Percentiles rank a stretch among this genome's conserved stretches.
Conservation (phyloP, 768 basidiomycete genomes). For the Amanita rubescens region DNA sequence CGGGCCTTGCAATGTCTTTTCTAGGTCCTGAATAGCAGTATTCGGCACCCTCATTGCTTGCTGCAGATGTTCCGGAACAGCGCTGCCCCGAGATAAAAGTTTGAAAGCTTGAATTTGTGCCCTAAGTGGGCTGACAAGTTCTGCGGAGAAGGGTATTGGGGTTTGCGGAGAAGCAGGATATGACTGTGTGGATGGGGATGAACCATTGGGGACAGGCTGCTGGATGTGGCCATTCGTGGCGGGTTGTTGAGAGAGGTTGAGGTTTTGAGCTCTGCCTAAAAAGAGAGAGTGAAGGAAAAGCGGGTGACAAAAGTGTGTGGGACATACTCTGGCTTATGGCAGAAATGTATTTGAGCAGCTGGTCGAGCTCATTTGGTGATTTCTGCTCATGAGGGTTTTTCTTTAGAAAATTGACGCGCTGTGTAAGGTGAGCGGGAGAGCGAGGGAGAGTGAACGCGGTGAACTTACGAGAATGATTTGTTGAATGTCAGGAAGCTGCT, state of each 20-base stretch:
- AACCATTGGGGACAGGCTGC: constrained; percentile 32
- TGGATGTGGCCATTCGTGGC: constrained; percentile 45
- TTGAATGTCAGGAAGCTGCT: constrained; percentile 30
- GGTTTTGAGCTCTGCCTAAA: constrained; percentile 24
- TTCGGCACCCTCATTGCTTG: constrained; percentile 63
- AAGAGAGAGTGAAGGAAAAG: constrained; percentile 8
- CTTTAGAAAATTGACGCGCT: constrained; percentile 44
- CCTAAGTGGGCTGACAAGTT: constrained; percentile 70
- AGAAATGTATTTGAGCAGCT: constrained; percentile 40
- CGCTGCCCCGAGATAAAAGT: constrained; percentile 53
- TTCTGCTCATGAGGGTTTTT: constrained; percentile 46
- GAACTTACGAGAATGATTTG: constrained; percentile 35
- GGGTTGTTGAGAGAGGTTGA: constrained; percentile 26
- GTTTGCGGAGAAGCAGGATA: constrained; percentile 53
- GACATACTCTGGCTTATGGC: constrained; percentile 32
- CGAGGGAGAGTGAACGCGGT: neutral
- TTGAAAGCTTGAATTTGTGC: constrained; percentile 82
- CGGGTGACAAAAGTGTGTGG: constrained; percentile 1
- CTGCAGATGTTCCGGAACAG: constrained; percentile 63
- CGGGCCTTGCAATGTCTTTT: constrained; percentile 53
- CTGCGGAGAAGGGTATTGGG: constrained; percentile 70
- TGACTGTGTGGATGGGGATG: constrained; percentile 36
- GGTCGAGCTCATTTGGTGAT: constrained; percentile 37
- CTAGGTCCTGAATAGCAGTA: constrained; percentile 52
- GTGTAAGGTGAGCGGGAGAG: constrained; percentile 8